Base-by-base conservation (phyloP, 352 stramenopile species). In the Globisporangium okanoganense region DNA sequence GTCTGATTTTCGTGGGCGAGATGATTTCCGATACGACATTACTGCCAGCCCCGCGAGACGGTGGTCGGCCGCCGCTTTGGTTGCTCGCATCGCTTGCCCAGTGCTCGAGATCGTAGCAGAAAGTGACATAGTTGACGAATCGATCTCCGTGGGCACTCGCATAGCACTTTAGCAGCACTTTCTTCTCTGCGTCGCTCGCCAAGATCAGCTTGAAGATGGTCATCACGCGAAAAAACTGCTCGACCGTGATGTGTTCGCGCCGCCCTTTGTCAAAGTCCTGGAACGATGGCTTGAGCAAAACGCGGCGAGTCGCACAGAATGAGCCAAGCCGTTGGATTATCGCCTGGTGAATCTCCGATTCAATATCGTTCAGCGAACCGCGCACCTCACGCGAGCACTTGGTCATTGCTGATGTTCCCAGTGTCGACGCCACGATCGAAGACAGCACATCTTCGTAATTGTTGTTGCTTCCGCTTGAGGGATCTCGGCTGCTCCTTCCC, bases 51-150 rank as follows among this genome's bases (percentile, higher is more conserved):
- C 75, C 65, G 24, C 71, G 68, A 12, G 77, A 89, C 10, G 69
- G 70, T 5, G 79, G 78, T 8, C 78, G 72, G 3, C 36, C 51
- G 3, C 36, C 51, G 16, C 58, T 71, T 31, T 74, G 67, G 44
- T 76, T 81, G 33, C 69, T 74, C 6, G 52, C 62, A 14, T 75
- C 64, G 22, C 33, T 25, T 16, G 12, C 18, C 74, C 74, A 87
- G 38, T 85, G 65, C 51, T 92, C 85, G 3, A 94, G 65, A 25
- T 93, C 85, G 49, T 82, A 78, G 65, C 85, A 94, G 44, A 94
- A 94, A 0, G 82, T 92, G 45, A 91, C 82, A 53, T 92, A 94
- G 70, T 93, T 94, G 24, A 94, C 64, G 36, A 89, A 94, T 4
- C 77, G 71, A 12, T 93, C 83, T 33, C 80, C 85, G 50, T 92